Base-by-base conservation (phyloP, 768 basidiomycete genomes). In the Rossbeevera mucosa region DNA sequence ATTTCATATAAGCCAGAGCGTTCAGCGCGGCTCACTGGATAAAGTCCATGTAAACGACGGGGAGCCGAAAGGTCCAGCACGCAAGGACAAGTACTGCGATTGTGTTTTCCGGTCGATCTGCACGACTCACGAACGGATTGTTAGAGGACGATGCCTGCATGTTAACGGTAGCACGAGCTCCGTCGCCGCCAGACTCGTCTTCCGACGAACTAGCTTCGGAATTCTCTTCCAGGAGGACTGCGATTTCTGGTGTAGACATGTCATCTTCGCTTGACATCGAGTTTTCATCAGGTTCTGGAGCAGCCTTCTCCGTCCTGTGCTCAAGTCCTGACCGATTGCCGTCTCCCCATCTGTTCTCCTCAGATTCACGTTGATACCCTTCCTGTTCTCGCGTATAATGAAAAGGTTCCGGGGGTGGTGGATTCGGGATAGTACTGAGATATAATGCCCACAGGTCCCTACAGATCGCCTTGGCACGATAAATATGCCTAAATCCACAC, bases 361-460 rank as follows among this genome's bases (percentile, higher is more conserved):
- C 57, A 8, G 47, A 46, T n/a, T 60, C 50, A 28, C 40, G 8
- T 45, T 63, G 50, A 47, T 33, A 44, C 38, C 56, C 55, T 45
- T 61, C 58, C 43, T 70, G 74, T 29, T 74, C 76, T 51, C 76
- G 75, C n/a, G 70, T 58, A 58, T 78, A 69, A 36, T 76, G 62
- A 54, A 79, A 74, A 9, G 86, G 81, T 59, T 88, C 88, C 13
- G 82, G 70, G 9, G 80, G 76, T 0, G 81, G 82, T 9, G 82
- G 82, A 36, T 74, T 70, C 7, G 81, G 79, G 14, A 89, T 70
- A 16, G 86, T 71, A 41, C 73, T 73, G n/a, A 93, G 72, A 67
- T 91, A 77, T 4, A 90, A 71, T 1, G 81, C 78, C 91, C 91
- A 93, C n/a, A 89, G 52, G 60, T 93, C 91, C 59, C 83, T 77